phyloP scores from a whole-genome alignment of 192 early-diverging fungal genomes.

The Backusella sp. region DNA sequence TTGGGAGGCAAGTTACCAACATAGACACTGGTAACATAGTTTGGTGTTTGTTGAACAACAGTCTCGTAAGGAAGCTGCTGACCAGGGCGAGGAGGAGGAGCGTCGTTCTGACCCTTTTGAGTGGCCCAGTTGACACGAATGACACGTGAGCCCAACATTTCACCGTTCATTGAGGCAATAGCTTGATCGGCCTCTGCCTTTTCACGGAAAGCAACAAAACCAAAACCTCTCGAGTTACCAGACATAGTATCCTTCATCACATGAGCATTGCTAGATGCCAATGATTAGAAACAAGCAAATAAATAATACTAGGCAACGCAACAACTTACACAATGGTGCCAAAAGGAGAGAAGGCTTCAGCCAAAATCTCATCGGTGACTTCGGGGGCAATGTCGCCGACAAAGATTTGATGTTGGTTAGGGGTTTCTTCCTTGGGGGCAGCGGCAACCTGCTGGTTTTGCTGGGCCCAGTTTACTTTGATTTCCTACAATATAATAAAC shows the following conservation, averaged over 20 bases:
- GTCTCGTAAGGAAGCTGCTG: constrained; percentile 56
- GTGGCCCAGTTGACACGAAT: constrained; percentile 94
- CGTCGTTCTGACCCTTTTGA: constrained; percentile 53
- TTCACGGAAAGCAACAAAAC: constrained; percentile 89
- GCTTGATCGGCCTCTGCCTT: constrained; percentile 84
- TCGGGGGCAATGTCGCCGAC: constrained; percentile 90
- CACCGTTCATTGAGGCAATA: constrained; percentile 82
- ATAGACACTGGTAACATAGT: constrained; percentile 86
- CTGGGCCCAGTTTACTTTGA: constrained; percentile 32
- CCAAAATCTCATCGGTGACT: constrained; percentile 77
- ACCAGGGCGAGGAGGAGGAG: constrained; percentile 12
- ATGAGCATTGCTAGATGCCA: constrained; percentile 66
- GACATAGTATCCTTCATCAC: constrained; percentile 91
- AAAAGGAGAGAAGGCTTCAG: constrained; percentile 74
- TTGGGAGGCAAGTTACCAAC: constrained; percentile 83
- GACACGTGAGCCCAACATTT: constrained; percentile 80
- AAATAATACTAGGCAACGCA: background rate
- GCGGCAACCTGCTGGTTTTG: constrained; percentile 9
- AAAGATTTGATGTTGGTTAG: constrained; percentile 79
- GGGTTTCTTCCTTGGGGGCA: constrained; percentile 29
- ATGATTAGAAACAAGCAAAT: no score
- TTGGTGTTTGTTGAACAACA: constrained; percentile 70
- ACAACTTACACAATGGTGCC: constrained; percentile 66
- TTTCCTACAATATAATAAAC: constrained; percentile 24
- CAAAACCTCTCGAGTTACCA: constrained; percentile 88